Conservation (phyloP, 2,329 filamentous ascomycete genomes). For the Colletotrichum theobromicola region DNA sequence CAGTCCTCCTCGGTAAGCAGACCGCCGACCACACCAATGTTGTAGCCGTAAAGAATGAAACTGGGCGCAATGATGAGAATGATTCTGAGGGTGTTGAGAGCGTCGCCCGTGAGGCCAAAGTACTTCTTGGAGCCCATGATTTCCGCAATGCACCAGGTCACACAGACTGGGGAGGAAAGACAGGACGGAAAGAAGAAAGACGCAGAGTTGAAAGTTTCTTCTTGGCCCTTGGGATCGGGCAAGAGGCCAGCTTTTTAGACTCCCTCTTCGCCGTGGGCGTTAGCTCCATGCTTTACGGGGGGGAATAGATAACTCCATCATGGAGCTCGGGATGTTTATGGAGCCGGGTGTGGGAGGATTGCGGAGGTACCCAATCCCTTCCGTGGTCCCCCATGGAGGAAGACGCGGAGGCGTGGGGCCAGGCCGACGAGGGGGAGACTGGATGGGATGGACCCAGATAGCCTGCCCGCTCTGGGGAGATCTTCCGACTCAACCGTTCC, state of each 20-base stretch:
- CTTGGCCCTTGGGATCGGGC: neutral
- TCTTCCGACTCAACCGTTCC: neutral
- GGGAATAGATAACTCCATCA: constrained; percentile 9
- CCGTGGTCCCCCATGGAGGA: constrained; percentile 1
- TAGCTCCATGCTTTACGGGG: neutral
- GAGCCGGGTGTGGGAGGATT: constrained; percentile 7
- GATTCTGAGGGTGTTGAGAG: constrained; percentile 40
- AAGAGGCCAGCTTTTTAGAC: neutral
- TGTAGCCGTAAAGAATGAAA: constrained; percentile 46
- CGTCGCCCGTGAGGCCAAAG: constrained; percentile 40
- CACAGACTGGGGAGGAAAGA: neutral
- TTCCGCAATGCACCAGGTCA: neutral
- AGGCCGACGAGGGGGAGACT: neutral
- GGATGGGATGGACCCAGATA: neutral
- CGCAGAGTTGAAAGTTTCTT: neutral
- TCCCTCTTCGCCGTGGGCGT: neutral
- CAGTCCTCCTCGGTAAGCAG: constrained; percentile 36
- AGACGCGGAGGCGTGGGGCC: constrained; percentile 5
- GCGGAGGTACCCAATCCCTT: constrained; percentile 14
- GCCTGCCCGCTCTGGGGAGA: neutral
- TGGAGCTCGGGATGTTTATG: neutral
- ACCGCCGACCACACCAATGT: constrained; percentile 42
- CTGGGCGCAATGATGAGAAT: constrained; percentile 48
- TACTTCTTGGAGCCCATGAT: constrained; percentile 14
- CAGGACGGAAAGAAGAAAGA: neutral